These are phyloP conservation scores for Aspergillus homomorphus DNA, from an alignment of 495 filamentous ascomycete species.

Conservation along the genomic window DNA sequence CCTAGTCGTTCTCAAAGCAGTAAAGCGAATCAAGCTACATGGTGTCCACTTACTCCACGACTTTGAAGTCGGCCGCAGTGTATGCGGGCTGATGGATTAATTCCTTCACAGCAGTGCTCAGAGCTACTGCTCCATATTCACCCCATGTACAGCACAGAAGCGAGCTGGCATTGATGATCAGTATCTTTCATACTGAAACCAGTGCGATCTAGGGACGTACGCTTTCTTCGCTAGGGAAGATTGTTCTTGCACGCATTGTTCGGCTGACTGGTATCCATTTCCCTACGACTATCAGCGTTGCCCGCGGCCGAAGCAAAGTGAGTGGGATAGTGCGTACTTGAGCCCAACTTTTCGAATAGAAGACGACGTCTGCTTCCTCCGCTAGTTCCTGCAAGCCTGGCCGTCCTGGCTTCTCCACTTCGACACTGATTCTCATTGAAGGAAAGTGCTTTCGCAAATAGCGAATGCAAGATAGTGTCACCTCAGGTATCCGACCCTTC, in stretches of 20 bases:
- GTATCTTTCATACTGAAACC: too few species aligned
- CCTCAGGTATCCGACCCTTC: conserved; percentile 64
- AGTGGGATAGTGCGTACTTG: conserved; percentile 42
- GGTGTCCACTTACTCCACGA: conserved; percentile 59
- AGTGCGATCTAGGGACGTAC: conserved; percentile 34
- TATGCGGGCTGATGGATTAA: conserved; percentile 47
- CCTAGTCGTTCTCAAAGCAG: too few species aligned
- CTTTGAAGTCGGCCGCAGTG: conserved; percentile 33
- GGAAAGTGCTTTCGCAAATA: conserved; percentile 51
- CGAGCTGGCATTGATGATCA: conserved; percentile 35
- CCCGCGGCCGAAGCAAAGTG: neutral
- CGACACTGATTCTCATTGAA: conserved; percentile 57
- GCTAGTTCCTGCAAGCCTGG: conserved; percentile 59
- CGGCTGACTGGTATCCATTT: conserved; percentile 45
- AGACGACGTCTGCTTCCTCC: conserved; percentile 61
- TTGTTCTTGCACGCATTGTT: conserved; percentile 51
- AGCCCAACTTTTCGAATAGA: conserved; percentile 70
- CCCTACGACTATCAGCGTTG: conserved; percentile 28
- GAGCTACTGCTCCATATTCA: conserved; percentile 51
- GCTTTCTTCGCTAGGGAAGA: conserved; percentile 37
- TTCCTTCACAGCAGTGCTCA: conserved; percentile 37
- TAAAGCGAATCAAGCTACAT: neutral
- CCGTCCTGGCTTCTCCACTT: conserved; percentile 66
- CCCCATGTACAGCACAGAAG: conserved; percentile 69
- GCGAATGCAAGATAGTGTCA: conserved; percentile 59